Percentiles rank a stretch among this genome's conserved stretches.
Conservation (phyloP, 176 grass and related monocot species). For the Canna indica region DNA sequence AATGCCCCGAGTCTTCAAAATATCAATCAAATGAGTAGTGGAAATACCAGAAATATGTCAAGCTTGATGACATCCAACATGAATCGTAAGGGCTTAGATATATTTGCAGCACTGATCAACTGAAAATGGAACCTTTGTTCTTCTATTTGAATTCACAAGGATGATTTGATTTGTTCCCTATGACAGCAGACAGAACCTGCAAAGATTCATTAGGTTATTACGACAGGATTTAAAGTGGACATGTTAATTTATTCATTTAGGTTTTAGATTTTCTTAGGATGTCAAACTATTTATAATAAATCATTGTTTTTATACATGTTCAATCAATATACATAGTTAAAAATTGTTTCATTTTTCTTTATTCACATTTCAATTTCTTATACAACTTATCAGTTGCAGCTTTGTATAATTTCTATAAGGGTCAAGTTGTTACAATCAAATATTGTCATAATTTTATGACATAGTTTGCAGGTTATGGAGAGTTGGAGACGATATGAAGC, state of each 20-base stretch:
- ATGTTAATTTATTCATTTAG: constrained; percentile 23
- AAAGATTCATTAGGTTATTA: constrained; percentile 79
- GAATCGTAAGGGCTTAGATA: constrained; percentile 41
- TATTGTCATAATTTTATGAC: too few relatives aligned
- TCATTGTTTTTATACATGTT: background rate
- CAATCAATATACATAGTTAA: background rate
- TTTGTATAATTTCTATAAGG: too few relatives aligned
- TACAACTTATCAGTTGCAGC: too few relatives aligned
- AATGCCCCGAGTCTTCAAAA: background rate
- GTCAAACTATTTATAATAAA: background rate
- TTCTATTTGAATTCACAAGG: constrained; percentile 61
- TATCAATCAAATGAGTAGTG: constrained; percentile 37
- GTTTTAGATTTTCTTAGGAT: constrained; percentile 13
- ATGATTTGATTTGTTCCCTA: constrained; percentile 70
- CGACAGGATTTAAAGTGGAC: constrained; percentile 30
- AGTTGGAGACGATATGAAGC: too few relatives aligned
- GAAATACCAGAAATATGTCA: constrained; percentile 71
- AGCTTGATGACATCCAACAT: constrained; percentile 76
- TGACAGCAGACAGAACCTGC: constrained; percentile 77
- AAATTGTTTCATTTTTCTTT: too few relatives aligned
- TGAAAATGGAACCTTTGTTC: constrained; percentile 43
- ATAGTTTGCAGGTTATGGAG: too few relatives aligned
- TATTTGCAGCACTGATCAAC: constrained; percentile 36
- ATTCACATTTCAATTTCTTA: too few relatives aligned
- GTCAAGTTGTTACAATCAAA: too few relatives aligned